phyloP scores from a whole-genome alignment of 2,329 filamentous ascomycete species.

The Curvularia sp. region DNA sequence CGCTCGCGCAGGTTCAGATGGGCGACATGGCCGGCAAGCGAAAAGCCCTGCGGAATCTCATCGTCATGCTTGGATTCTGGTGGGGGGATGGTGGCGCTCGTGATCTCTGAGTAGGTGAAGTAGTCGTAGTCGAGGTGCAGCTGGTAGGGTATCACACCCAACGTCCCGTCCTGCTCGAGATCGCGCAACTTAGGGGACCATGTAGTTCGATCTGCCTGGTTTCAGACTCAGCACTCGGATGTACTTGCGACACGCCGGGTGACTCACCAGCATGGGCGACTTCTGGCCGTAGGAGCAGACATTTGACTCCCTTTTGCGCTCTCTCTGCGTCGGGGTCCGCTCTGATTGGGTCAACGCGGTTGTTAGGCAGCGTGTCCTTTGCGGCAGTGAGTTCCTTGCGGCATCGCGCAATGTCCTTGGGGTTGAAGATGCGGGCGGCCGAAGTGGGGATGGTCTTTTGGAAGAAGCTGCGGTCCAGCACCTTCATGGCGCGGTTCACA shows the following conservation, averaged over 20 bases:
- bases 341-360: conserved; percentile 68
- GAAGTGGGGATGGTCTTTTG: conserved; percentile 76
- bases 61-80: conserved; percentile 76
- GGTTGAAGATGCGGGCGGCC: conserved; percentile 78
- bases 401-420: conserved; percentile 75
- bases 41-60: conserved; percentile 86
- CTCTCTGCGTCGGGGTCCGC: conserved; percentile 66
- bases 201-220: conserved; percentile 69
- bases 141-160: conserved; percentile 77
- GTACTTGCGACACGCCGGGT: conserved; percentile 12
- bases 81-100: conserved; percentile 73
- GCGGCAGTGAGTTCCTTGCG: conserved; percentile 70
- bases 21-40: conserved; percentile 89
- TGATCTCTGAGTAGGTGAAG: conserved; percentile 88
- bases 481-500: conserved; percentile 77
- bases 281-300: conserved; percentile 56
- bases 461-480: conserved; percentile 85
- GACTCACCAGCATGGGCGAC: conserved; percentile 49
- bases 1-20: conserved; percentile 88
- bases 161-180: conserved; percentile 70
- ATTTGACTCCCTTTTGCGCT: conserved; percentile 58
- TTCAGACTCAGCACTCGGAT: conserved; percentile 46
- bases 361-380: conserved; percentile 69
- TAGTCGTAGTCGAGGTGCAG: conserved; percentile 81
- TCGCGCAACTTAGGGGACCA: conserved; percentile 76